Percentiles rank a stretch among this genome's conserved stretches.
Evolutionary conservation across 441 rosid species (phyloP).

Genomic region (Hura crepitans): DNA sequence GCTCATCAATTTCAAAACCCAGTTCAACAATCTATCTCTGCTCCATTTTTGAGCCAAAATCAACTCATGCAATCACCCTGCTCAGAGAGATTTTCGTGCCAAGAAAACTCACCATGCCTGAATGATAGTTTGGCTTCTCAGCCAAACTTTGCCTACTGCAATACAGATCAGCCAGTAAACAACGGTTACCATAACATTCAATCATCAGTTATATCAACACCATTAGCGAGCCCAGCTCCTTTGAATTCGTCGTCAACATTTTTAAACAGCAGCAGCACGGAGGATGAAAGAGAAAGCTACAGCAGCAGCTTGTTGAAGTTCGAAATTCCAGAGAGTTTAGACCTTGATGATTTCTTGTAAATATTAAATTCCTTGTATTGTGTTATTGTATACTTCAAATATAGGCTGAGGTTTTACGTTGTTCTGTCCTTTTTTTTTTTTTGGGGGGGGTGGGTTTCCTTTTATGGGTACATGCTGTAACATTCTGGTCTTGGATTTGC

Average conservation of each 20-base stretch:
- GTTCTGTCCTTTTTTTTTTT: no score
- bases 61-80: conserved; percentile 24
- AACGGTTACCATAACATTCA: conserved; percentile 38
- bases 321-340: conserved; percentile 61
- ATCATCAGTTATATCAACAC: conserved; percentile 51
- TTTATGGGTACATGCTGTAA: no score
- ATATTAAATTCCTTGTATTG: no score
- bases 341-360: conserved; percentile 53
- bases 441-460: no score
- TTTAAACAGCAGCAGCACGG: conserved; percentile 38
- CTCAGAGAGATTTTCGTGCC: conserved; percentile 24
- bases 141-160: conserved; percentile 20
- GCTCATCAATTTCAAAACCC: conserved; percentile 27
- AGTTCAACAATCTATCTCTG: conserved; percentile 10
- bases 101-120: conserved; percentile 16
- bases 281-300: conserved; percentile 62
- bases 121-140: conserved; percentile 19
- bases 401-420: no score
- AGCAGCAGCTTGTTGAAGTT: conserved; percentile 67
- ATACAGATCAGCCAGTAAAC: conserved; percentile 25
- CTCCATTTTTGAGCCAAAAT: conserved; percentile 26
- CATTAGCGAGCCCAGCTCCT: conserved; percentile 44
- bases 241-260: conserved; percentile 47
- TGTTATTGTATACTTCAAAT: no score
- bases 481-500: no score